Evolutionary conservation across 805 yeast genomes (phyloP).

Genomic region (Torulaspora delbrueckii): DNA sequence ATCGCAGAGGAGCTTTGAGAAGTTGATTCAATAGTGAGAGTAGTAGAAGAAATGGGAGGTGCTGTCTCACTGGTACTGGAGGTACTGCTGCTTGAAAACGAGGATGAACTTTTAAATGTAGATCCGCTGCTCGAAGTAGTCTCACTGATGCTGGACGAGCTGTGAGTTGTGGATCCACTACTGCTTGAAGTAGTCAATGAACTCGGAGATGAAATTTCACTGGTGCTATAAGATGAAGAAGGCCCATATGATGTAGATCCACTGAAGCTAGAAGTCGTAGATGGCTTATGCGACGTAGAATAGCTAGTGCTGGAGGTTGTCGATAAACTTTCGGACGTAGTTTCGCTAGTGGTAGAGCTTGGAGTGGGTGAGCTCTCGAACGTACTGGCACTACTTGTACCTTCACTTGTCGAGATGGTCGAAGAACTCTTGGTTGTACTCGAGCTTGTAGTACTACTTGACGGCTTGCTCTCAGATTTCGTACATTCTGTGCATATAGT

Average conservation of each 20-base stretch:
- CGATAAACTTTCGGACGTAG: background rate
- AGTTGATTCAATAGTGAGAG: background rate
- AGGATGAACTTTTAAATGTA: background rate
- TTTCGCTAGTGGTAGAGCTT: background rate
- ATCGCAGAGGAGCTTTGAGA: background rate
- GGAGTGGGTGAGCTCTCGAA: background rate
- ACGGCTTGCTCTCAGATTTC: background rate
- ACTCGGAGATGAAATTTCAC: background rate
- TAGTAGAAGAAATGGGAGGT: background rate
- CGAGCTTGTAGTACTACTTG: background rate
- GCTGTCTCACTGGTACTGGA: background rate
- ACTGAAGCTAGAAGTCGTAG: background rate
- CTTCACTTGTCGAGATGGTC: background rate
- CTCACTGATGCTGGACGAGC: background rate
- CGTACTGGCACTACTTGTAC: background rate
- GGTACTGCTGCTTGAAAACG: background rate
- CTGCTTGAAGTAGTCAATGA: background rate
- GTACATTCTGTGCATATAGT: background rate
- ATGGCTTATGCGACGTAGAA: background rate
- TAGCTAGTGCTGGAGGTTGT: background rate
- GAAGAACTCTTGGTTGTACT: background rate
- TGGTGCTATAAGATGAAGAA: background rate
- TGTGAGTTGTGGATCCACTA: background rate
- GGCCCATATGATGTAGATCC: background rate
- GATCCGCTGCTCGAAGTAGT: background rate